Percentiles rank a stretch among this genome's conserved stretches.
phyloP scores from a whole-genome alignment of 2,329 filamentous ascomycete genomes.

The Aspergillus persii region DNA sequence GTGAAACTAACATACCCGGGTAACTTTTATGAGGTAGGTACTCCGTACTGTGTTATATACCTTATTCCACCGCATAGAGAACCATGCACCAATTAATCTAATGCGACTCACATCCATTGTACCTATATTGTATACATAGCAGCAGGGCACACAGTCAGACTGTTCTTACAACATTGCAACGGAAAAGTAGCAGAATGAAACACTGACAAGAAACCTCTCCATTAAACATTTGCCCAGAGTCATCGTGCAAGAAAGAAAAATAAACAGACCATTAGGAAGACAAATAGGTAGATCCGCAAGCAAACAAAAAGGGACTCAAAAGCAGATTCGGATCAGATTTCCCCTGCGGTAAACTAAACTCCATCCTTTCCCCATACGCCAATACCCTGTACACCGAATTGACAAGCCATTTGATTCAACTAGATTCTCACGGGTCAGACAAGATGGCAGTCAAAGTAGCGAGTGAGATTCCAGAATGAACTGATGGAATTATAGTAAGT shows the following conservation, averaged over 20 bases:
- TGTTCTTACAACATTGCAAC: not conserved
- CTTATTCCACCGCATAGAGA: no score
- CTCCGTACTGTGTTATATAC: no score
- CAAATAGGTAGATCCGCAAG: no score
- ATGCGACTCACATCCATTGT: not conserved
- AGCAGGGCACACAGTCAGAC: not conserved
- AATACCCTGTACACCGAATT: not conserved
- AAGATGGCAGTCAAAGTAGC: not conserved
- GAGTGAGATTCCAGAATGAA: conserved; percentile 1
- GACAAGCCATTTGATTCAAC: not conserved
- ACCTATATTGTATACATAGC: not conserved
- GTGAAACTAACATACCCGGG: no score
- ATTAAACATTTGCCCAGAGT: not conserved
- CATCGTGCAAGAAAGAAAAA: not conserved
- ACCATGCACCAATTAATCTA: not conserved
- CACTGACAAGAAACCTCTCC: not conserved
- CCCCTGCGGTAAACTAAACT: not conserved
- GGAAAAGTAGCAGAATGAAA: not conserved
- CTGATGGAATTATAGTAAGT: not conserved
- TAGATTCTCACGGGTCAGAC: not conserved
- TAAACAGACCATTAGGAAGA: not conserved
- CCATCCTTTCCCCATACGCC: not conserved
- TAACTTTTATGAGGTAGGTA: no score
- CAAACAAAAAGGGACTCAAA: not conserved
- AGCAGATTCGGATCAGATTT: not conserved